Conservation (phyloP, 2,329 filamentous ascomycete species). For the Phialocephala subalpina region DNA sequence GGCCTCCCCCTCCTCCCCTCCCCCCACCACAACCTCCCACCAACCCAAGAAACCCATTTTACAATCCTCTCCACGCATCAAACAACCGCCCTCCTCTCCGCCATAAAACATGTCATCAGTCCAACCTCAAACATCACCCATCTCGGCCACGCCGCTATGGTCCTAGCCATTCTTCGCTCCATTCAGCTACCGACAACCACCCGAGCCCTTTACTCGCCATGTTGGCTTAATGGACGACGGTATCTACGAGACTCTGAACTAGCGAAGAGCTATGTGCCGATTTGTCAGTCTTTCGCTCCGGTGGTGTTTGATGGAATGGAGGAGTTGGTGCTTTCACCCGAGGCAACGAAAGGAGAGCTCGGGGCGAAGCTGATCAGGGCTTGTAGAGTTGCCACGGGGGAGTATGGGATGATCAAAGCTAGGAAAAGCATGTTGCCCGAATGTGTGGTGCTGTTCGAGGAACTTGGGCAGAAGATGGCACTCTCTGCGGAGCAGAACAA, state of each 20-base stretch:
- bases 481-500: not conserved
- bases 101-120: conserved; percentile 20
- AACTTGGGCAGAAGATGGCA: conserved; percentile 26
- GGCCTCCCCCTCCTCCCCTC: conserved; percentile 20
- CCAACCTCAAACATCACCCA: conserved; percentile 31
- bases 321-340: not conserved
- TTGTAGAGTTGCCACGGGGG: conserved; percentile 16
- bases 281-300: conserved; percentile 33
- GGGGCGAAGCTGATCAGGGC: conserved; percentile 19
- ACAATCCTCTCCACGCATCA: conserved; percentile 19
- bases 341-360: conserved; percentile 7
- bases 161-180: conserved; percentile 27
- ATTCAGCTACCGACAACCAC: not conserved
- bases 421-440: conserved; percentile 25
- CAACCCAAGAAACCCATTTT: conserved; percentile 30
- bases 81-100: conserved; percentile 21
- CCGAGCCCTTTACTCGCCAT: conserved; percentile 30
- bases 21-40: not conserved
- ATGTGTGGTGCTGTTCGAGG: conserved; percentile 24
- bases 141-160: conserved; percentile 28
- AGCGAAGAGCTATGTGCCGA: conserved; percentile 26
- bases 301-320: conserved; percentile 27
- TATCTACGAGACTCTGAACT: conserved; percentile 21
- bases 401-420: conserved; percentile 26
- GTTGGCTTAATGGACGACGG: conserved; percentile 36